Evolutionary conservation across 495 filamentous ascomycete genomes (phyloP), one percentile per base, ranked within the genome.

Genomic region (Penicillium waksmanii): DNA sequence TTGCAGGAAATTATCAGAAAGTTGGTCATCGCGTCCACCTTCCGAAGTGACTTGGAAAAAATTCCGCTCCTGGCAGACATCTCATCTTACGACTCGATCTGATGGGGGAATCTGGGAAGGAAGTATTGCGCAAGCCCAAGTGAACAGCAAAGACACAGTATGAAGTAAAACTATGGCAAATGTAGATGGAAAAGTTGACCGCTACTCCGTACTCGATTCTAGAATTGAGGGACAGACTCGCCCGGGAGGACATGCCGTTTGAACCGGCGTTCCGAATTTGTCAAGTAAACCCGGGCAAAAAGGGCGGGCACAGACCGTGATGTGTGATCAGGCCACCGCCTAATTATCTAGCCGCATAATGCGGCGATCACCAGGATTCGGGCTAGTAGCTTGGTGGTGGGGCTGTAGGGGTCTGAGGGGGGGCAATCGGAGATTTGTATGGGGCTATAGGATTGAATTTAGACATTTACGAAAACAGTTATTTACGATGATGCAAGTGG

Each of bases 281-380:
- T 48, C 18, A 48, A 27, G 46, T 27, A 12, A 27, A 12, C 18
- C 46, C 46, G 46, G 46, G 46, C 9, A n/a, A 27, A 25, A 13
- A 7, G 21, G 19, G 46, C 2, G 21, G 21, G 46, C 18, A 48
- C 21, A 11, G 19, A 19, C 36, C 12, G 12, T 13, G 36, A 23
- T 12, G n/a, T 46, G 42, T 46, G 21, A 27, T 48, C 46, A 48
- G 46, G 12, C 46, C 46, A 48, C 21, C 19, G 19, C 42, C 12
- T 19, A 9, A 44, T 48, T n/a, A 48, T 13, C 23, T 48, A 48
- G 46, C 21, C 21, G 46, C 46, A 48, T 27, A 48, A 15, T 38
- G 10, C 10, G 36, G 19, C 10, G 19, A 48, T 27, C 6, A 11
- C 18, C 21, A 48, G 46, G 46, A 27, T 48, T 27, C 27, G 1